Base-by-base conservation (phyloP, 1,284 basidiomycete species). In the Xerocomus cyaneibrunnescens region DNA sequence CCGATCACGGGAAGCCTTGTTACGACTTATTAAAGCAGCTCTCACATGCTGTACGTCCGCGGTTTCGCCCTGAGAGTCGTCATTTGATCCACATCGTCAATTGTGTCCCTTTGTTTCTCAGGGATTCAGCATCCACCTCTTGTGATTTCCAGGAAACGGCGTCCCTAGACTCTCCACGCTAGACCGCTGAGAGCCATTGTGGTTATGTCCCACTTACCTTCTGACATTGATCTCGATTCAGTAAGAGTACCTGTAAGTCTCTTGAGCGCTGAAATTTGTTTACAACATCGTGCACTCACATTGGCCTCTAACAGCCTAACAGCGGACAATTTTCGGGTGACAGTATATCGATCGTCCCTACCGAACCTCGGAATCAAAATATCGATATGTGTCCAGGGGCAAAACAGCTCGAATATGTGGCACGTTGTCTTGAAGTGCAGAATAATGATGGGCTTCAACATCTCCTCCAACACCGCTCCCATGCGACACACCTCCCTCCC, bases 401-500 rank as follows among this genome's bases (percentile, higher is more conserved):
- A 30, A 13, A 25, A 10, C 38, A 41, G 7, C 41, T 41, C 8
- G 37, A 58, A 17, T 17, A 31, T 16, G 32, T 13, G 10, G 28
- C 36, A 34, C 17, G 9, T 32, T 34, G 1, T 25, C 8, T 23
- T 8, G 30, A 34, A 34, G 30, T n/a, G 9, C 43, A 45, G 16
- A 23, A 44, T 27, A 13, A 44, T n/a, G 45, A 34, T 19, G 19
- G 8, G 16, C 22, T 40, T 1, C 35, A 30, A 8, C 28, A 13
- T 0, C 28, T 17, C 21, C 7, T 39, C 21, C 32, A 28, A 3
- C 22, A 7, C 21, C 16, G 10, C 30, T 41, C 48, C 5, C 51
- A 51, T 3, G 27, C 53, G 31, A 51, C 45, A 12, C 34, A 37
- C 8, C 28, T 63, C 12, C 62, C 61, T 16, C 35, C 52, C 2